These are phyloP conservation scores for Pneumocystis wakefieldiae DNA, from an alignment of 1,139 yeast species.

Conservation along the genomic window DNA sequence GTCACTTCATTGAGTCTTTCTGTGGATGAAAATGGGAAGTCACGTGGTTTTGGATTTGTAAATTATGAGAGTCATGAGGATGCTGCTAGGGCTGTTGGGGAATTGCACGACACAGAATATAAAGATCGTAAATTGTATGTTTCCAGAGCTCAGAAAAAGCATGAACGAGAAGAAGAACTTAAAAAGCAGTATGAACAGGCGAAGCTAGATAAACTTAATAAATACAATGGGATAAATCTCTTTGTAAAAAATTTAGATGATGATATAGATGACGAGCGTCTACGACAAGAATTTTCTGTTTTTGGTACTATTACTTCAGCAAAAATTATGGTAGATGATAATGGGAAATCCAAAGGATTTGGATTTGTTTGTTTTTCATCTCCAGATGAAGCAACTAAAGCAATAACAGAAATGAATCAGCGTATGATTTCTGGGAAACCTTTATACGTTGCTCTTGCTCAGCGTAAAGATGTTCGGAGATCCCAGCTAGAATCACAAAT, in stretches of 20 bases:
- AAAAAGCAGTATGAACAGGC: slow-evolving; percentile 89
- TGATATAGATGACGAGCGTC: slow-evolving; percentile 74
- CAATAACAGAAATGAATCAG: slow-evolving; percentile 97
- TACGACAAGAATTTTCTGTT: slow-evolving; percentile 83
- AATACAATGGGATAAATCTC: slow-evolving; percentile 95
- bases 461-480: slow-evolving; percentile 96
- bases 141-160: slow-evolving; percentile 98
- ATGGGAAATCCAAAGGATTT: slow-evolving; percentile 92
- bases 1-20: slow-evolving; percentile 77
- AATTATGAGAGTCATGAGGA: slow-evolving; percentile 76
- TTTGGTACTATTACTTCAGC: slow-evolving; percentile 94
- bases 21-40: slow-evolving; percentile 73
- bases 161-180: slow-evolving; percentile 93
- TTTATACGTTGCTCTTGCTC: slow-evolving; percentile 95
- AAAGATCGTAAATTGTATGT: slow-evolving; percentile 80
- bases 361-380: slow-evolving; percentile 97
- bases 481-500: slow-evolving; percentile 95
- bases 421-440: slow-evolving; percentile 93
- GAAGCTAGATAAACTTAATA: slow-evolving; percentile 80
- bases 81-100: slow-evolving; percentile 86
- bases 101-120: slow-evolving; percentile 72
- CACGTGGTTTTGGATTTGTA: slow-evolving; percentile 92
- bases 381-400: slow-evolving; percentile 98
- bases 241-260: slow-evolving; percentile 95
- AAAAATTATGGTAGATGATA: slow-evolving; percentile 81